Conservation (phyloP, 495 filamentous ascomycete genomes). For the Aspergillus panamensis region DNA sequence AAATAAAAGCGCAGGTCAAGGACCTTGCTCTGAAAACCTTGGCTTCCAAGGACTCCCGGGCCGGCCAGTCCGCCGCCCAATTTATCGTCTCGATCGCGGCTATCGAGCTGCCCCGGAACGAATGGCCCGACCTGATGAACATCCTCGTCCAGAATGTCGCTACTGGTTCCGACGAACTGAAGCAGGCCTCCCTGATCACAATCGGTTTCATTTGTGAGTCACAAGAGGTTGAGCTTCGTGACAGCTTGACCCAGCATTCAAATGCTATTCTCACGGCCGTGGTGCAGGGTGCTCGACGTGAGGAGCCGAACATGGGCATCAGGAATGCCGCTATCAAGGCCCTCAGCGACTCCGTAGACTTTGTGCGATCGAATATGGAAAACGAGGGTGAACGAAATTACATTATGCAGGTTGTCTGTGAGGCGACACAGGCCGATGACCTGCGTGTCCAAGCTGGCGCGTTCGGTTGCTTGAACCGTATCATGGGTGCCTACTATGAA, state of each 20-base stretch:
- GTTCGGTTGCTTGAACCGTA: conserved; percentile 94
- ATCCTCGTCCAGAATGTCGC: conserved; percentile 88
- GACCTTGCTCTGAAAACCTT: conserved; percentile 82
- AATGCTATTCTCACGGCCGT: conserved; percentile 98
- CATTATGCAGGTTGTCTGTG: conserved; percentile 99
- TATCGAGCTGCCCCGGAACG: conserved; percentile 87
- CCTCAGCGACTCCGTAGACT: conserved; percentile 94
- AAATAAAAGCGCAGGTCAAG: conserved; percentile 83
- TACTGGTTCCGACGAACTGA: conserved; percentile 75
- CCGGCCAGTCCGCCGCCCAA: conserved; percentile 85
- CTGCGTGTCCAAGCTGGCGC: conserved; percentile 88
- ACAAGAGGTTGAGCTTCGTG: conserved; percentile 80
- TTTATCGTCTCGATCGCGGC: conserved; percentile 92
- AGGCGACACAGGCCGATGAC: conserved; percentile 91
- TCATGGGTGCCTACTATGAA: conserved; percentile 97
- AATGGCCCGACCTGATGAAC: conserved; percentile 95
- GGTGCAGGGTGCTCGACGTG: conserved; percentile 93
- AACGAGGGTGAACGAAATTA: conserved; percentile 99
- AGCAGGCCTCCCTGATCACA: conserved; percentile 88
- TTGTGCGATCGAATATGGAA: conserved; percentile 96
- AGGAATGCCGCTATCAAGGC: conserved; percentile 89
- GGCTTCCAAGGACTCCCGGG: conserved; percentile 66
- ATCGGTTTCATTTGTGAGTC: conserved; percentile 98
- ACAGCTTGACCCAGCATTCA: conserved; percentile 77
- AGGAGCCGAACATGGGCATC: conserved; percentile 86